Evolutionary conservation across 2,329 filamentous ascomycete species (phyloP), one percentile per base, ranked within the genome.

Genomic region (Hypoxylon sp.): DNA sequence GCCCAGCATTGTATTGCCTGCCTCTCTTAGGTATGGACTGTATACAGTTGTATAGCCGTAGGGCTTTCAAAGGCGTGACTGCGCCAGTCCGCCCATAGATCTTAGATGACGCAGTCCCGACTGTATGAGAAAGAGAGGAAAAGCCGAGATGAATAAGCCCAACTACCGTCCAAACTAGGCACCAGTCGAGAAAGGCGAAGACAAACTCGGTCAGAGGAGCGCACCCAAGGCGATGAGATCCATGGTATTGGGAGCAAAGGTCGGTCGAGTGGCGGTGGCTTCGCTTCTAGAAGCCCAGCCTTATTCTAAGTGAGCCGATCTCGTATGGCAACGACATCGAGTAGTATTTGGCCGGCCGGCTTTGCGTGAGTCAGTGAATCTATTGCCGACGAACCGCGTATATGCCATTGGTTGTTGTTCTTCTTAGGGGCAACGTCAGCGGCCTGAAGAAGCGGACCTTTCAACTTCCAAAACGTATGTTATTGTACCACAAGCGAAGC

Each of bases 181-280:
- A 27, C 9, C 17, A 29, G 38, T 11, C 15, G 6, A 21, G n/a
- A 43, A 33, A 29, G 50, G 27, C 9, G 18, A 7, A 11, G 3
- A n/a, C 31, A 33, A 11, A 59, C 23, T 59, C 42, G 56, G 42
- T 4, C 47, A 47, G 41, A 49, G 20, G 15, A 3, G 9, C 17
- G 20, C 35, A 20, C 48, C 41, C 18, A 35, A 29, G 23, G 29
- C 2, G 23, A 17, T 8, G 4, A 17, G 15, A 21, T 31, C 35
- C 47, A 15, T 48, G 47, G 56, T 40, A 37, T 47, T 42, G 35
- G 47, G 31, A 35, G 10, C 23, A n/a, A 6, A 40, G 15, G 13
- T 40, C 33, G 18, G n/a, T 11, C 21, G 29, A 50, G 18, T 33
- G 17, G 43, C 37, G 42, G 42, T 43, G 35, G 42, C 35, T 31